phyloP scores from a whole-genome alignment of 2,329 filamentous ascomycete genomes.

The Fusarium mangiferae region DNA sequence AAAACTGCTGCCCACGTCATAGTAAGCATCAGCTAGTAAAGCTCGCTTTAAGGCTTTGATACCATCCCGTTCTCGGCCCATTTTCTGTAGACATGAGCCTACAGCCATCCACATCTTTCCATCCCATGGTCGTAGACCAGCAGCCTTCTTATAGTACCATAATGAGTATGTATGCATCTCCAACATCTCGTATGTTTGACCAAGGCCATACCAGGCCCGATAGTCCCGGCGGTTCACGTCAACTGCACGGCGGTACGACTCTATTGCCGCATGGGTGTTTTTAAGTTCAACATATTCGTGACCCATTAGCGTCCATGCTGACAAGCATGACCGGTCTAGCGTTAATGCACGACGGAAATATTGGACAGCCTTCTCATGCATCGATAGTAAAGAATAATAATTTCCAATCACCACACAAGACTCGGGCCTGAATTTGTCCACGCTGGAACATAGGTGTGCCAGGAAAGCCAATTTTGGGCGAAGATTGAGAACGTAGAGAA shows the following conservation, averaged over 20 bases:
- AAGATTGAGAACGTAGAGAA: constrained; percentile 90
- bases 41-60: constrained; percentile 96
- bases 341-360: constrained; percentile 95
- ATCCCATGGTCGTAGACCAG: constrained; percentile 92
- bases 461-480: constrained; percentile 92
- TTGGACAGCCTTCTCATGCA: constrained; percentile 97
- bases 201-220: constrained; percentile 96
- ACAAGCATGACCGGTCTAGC: constrained; percentile 88
- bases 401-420: constrained; percentile 98
- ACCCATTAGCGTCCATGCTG: constrained; percentile 98
- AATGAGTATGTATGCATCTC: constrained; percentile 98
- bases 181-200: constrained; percentile 95
- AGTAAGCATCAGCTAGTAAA: constrained; percentile 86
- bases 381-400: constrained; percentile 93
- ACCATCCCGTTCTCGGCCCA: constrained; percentile 85
- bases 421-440: constrained; percentile 96
- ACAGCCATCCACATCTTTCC: constrained; percentile 99
- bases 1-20: constrained; percentile 72
- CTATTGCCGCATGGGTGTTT: constrained; percentile 97
- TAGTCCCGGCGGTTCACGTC: constrained; percentile 97
- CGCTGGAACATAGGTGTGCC: constrained; percentile 87
- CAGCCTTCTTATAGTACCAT: constrained; percentile 97
- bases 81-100: constrained; percentile 89
- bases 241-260: constrained; percentile 93
- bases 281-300: constrained; percentile 99